Evolutionary conservation across 2,329 filamentous ascomycete species (phyloP).

Genomic region (Pseudocercospora fijiensis): DNA sequence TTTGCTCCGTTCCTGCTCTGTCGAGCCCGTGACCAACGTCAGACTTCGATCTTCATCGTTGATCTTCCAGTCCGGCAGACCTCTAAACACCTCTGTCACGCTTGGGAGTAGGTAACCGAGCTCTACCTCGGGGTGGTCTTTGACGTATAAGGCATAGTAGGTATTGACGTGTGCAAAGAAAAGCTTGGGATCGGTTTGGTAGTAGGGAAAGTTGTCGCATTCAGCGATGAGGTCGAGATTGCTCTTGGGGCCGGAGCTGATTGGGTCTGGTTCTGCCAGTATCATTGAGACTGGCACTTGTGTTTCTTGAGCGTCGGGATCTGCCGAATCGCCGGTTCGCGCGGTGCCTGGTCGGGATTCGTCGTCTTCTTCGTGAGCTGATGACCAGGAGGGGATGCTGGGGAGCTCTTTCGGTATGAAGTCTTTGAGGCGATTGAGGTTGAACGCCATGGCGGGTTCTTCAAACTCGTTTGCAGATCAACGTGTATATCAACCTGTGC

Average conservation of each 20-base stretch:
- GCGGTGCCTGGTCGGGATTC: constrained; percentile 19
- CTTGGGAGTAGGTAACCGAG: constrained; percentile 62
- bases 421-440: constrained; percentile 34
- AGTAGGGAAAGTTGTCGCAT: constrained; percentile 72
- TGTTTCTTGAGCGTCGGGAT: constrained; percentile 25
- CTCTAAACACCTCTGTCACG: constrained; percentile 57
- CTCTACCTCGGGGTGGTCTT: constrained; percentile 60
- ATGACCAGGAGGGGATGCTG: constrained; percentile 32
- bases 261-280: constrained; percentile 34
- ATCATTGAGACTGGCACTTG: constrained; percentile 22
- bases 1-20: constrained; percentile 62
- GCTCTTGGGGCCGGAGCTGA: constrained; percentile 39
- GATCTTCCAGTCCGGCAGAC: constrained; percentile 62
- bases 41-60: constrained; percentile 62
- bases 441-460: constrained; percentile 31
- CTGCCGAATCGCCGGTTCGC: constrained; percentile 20
- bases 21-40: constrained; percentile 56
- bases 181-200: constrained; percentile 57
- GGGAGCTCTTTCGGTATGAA: constrained; percentile 37
- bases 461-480: background rate
- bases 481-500: background rate
- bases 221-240: constrained; percentile 58
- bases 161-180: constrained; percentile 50
- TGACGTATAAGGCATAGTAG: constrained; percentile 66
- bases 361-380: constrained; percentile 26